Evolutionary conservation across 257 asterid genomes (phyloP).

Genomic region (Nicotiana tomentosiformis): DNA sequence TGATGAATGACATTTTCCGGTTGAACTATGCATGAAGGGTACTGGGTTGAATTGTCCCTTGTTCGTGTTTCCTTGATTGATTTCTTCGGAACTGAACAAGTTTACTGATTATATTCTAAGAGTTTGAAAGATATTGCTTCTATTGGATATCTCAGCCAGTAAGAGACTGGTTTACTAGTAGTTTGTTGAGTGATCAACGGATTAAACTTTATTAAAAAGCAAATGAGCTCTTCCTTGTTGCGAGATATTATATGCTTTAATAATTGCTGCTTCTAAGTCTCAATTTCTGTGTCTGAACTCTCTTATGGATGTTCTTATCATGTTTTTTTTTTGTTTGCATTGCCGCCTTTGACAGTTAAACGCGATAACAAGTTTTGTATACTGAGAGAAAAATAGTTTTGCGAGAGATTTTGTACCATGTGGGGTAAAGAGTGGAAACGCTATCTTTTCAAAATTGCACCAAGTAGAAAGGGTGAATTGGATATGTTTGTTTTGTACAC

Average conservation of each 20-base stretch:
- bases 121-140: not conserved
- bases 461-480: not conserved
- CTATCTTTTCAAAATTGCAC: not conserved
- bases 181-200: not conserved
- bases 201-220: not conserved
- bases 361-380: not conserved
- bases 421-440: not conserved
- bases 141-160: not conserved
- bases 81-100: constrained; percentile 18
- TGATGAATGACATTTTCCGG: constrained; percentile 85
- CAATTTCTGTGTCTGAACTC: not conserved
- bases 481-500: not conserved
- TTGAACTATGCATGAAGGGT: constrained; percentile 65
- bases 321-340: not conserved
- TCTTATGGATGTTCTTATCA: not conserved
- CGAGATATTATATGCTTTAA: not conserved
- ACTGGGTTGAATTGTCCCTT: not conserved
- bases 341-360: not conserved
- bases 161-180: not conserved
- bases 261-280: not conserved
- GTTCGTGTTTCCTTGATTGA: constrained; percentile 14
- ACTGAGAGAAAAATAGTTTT: not conserved
- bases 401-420: not conserved
- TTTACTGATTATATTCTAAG: not conserved
- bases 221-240: not conserved